A percentile compares a stretch with the other conserved stretches of the same genome.
Evolutionary conservation across 306 rosid species (phyloP).

Genomic region (Dalbergia oliveri): DNA sequence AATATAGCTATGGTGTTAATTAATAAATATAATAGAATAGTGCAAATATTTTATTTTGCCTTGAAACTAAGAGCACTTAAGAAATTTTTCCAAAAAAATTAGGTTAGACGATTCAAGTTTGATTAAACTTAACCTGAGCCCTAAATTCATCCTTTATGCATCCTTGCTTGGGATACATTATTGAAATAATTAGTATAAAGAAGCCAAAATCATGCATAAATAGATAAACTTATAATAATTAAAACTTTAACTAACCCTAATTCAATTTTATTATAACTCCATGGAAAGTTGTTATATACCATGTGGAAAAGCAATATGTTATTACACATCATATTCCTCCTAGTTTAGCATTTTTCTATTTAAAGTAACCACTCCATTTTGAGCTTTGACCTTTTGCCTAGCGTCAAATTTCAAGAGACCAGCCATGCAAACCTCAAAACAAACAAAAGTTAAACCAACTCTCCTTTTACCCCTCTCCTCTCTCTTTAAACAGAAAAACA

Average conservation of each 20-base stretch:
- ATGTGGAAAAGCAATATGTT: neutral
- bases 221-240: neutral
- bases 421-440: slow-evolving; percentile 1
- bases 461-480: neutral
- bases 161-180: too few relatives aligned
- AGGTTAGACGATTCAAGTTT: too few relatives aligned
- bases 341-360: slow-evolving; percentile 44
- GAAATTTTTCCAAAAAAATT: too few relatives aligned
- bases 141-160: too few relatives aligned
- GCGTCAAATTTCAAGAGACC: slow-evolving; percentile 37
- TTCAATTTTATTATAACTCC: neutral
- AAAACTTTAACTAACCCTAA: neutral
- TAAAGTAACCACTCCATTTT: slow-evolving; percentile 39
- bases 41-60: too few relatives aligned
- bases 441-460: neutral
- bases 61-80: too few relatives aligned
- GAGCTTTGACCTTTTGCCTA: slow-evolving; percentile 44
- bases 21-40: too few relatives aligned
- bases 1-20: too few relatives aligned
- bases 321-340: slow-evolving; percentile 14
- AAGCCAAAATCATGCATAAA: neutral
- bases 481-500: neutral
- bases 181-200: neutral
- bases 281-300: too few relatives aligned
- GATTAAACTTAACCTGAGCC: too few relatives aligned